Percentiles rank a stretch among this genome's conserved stretches.
Evolutionary conservation across 768 basidiomycete species (phyloP).

Genomic region (Collybia sp.): DNA sequence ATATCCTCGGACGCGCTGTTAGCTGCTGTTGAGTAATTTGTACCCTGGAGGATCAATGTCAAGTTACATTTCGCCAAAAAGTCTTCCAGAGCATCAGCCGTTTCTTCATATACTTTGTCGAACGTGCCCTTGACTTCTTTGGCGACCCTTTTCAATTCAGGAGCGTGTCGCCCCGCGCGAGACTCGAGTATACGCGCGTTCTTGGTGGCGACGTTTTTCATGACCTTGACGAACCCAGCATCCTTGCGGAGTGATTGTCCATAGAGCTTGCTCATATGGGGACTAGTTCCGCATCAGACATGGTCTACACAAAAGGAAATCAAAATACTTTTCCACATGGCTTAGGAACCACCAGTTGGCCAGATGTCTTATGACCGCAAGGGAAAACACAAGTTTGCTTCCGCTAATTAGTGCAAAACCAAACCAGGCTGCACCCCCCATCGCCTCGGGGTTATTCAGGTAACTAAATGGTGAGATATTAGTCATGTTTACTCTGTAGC

Average conservation of each 20-base stretch:
- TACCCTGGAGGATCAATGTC: slow-evolving; percentile 1
- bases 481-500: not conserved
- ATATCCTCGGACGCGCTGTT: slow-evolving; percentile 80
- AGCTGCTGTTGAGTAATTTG: slow-evolving; percentile 3
- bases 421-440: slow-evolving; percentile 95
- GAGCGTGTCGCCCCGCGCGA: slow-evolving; percentile 75
- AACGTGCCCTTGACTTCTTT: slow-evolving; percentile 91
- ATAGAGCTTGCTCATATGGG: slow-evolving; percentile 98
- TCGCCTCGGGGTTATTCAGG: slow-evolving; percentile 92
- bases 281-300: slow-evolving; percentile 40
- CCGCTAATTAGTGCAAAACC: slow-evolving; percentile 89
- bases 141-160: slow-evolving; percentile 74
- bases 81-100: slow-evolving; percentile 89
- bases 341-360: slow-evolving; percentile 97
- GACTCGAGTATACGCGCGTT: slow-evolving; percentile 74
- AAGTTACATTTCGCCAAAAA: slow-evolving; percentile 85
- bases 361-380: slow-evolving; percentile 82
- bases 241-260: slow-evolving; percentile 92
- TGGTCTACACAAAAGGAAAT: not conserved
- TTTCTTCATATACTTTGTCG: slow-evolving; percentile 94
- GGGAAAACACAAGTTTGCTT: slow-evolving; percentile 82
- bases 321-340: slow-evolving; percentile 81
- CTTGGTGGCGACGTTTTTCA: slow-evolving; percentile 86
- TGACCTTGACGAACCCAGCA: slow-evolving; percentile 97
- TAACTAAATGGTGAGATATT: slow-evolving; percentile 43